Base-by-base conservation (phyloP, 2,329 filamentous ascomycete genomes). In the Rosellinia necatrix region DNA sequence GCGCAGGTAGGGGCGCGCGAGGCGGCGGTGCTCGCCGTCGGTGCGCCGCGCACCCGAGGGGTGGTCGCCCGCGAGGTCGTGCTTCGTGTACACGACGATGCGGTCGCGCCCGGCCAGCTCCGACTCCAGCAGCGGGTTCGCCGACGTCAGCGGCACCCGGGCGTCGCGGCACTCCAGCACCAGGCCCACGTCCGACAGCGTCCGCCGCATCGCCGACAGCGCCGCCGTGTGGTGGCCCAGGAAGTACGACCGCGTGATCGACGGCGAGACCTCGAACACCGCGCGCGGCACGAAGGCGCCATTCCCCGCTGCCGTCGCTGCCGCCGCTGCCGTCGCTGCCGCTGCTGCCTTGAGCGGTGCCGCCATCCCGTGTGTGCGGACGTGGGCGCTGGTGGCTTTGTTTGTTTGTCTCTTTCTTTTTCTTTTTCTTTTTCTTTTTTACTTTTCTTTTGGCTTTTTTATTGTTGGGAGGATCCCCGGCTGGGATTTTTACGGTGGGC, bases 111-210 rank as follows among this genome's bases (percentile, higher is more conserved):
- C 87, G 24, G 85, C 84, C 40, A 97, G 78, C 27, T 85, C 82
- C 60, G 86, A 81, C 70, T 97, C 93, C 65, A 99, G 93, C 41
- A 92, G 76, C 0, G 92, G 93, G 70, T 99, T 99, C 64, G 91
- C 86, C 3, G 91, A 94, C 0, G 92, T 92, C 8, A 97, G 76
- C 0, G 94, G 94, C 0, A 96, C 87, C 43, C 94, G 88, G 71
- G 92, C 92, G 77, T 99, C 94, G 69, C 94, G 90, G 72, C 92
- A 97, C 77, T 99, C 94, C 69, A 99, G 84, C 50, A 99, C 85
- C 38, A 97, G 85, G 68, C 92, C 89, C 66, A 97, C 90, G 60
- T 85, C 86, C 24, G 87, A 85, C 44, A 99, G 82, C 70, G 90
- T 81, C 34, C 84, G 84, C 71, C 90, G 90, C 88, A 97, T 96